Evolutionary conservation across 1,284 basidiomycete genomes (phyloP), one percentile per base, ranked within the genome.

Genomic region (Malassezia sympodialis): DNA sequence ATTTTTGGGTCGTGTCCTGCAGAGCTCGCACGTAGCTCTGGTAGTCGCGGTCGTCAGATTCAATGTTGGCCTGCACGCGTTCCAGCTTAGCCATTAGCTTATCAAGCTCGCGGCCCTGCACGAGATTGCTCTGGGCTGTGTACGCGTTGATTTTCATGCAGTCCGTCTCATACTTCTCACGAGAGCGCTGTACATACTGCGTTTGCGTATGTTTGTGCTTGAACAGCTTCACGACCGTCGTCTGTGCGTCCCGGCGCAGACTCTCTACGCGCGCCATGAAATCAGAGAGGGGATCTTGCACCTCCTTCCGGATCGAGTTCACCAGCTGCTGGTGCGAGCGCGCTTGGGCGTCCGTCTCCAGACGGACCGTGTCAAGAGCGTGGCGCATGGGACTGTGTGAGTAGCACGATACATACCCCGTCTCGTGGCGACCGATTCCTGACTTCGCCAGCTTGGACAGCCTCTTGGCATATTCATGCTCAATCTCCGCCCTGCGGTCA

Each of bases 111-210:
- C 84, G 85, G 31, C 93, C 94, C 76, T 98, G 93, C 19, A 90
- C 85, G 10, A 98, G 81, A 6, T 87, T 87, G 49, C 85, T 83
- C 76, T 96, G 90, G 1, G 93, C 93, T 3, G 90, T 93, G 75
- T 87, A 91, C 8, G 88, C 86, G 75, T 96, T 96, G 80, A 96
- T 91, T 59, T 86, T 84, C 59, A 94, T 80, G 76, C 91, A 96
- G 72, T 96, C 90, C 51, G 82, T 80, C 76, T 96, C 90, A 77
- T 96, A 98, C 72, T 90, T 88, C 73, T 94, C 89, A 60, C 88
- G 83, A 1, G 93, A 88, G 76, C 80, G 67, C 60, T 64, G 58
- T 51, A 68, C 64, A 55, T 71, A 72, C 46, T 56, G 55, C 49
- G 67, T 63, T 45, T 73, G 72, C n/a, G 71, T 67, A 55, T 68